Percentiles rank a stretch among this genome's conserved stretches.
phyloP scores from a whole-genome alignment of 2,329 filamentous ascomycete genomes.

The Beauveria australis region DNA sequence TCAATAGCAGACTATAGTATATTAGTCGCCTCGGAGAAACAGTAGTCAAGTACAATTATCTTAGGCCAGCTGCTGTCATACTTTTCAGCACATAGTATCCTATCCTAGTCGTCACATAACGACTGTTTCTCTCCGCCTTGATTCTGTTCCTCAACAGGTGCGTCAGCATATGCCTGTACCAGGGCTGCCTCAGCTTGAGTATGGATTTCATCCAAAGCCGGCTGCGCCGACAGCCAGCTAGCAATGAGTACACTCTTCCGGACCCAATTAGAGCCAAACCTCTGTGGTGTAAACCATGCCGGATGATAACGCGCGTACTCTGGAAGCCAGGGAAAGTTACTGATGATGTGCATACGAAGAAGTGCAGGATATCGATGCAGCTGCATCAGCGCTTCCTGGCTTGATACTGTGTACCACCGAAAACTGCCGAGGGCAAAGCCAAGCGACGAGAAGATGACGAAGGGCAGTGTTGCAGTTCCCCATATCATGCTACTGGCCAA shows the following conservation, averaged over 20 bases:
- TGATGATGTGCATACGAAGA: conserved; percentile 16
- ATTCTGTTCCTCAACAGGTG: too few relatives aligned
- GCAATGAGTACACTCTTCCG: conserved; percentile 17
- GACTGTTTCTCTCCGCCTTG: too few relatives aligned
- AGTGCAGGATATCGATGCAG: conserved; percentile 16
- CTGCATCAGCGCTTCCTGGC: conserved; percentile 15
- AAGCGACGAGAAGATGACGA: conserved; percentile 15
- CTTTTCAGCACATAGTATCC: too few relatives aligned
- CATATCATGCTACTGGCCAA: conserved; percentile 16
- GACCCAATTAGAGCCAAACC: conserved; percentile 14
- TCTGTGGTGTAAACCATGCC: conserved; percentile 12
- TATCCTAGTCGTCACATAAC: too few relatives aligned
- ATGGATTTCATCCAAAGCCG: conserved; percentile 16
- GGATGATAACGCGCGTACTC: conserved; percentile 9
- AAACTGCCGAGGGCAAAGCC: conserved; percentile 17
- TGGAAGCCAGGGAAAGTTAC: conserved; percentile 17
- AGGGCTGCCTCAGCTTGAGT: conserved; percentile 13
- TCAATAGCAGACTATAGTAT: too few relatives aligned
- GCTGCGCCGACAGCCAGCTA: conserved; percentile 17
- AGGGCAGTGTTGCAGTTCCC: conserved; percentile 17
- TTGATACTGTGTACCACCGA: conserved; percentile 14
- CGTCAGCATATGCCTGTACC: conserved; percentile 2
- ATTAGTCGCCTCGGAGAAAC: too few relatives aligned
- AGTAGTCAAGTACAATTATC: too few relatives aligned
- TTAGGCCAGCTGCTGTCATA: too few relatives aligned